Base-by-base conservation (phyloP, 2,329 filamentous ascomycete genomes). In the Talaromyces sp. region DNA sequence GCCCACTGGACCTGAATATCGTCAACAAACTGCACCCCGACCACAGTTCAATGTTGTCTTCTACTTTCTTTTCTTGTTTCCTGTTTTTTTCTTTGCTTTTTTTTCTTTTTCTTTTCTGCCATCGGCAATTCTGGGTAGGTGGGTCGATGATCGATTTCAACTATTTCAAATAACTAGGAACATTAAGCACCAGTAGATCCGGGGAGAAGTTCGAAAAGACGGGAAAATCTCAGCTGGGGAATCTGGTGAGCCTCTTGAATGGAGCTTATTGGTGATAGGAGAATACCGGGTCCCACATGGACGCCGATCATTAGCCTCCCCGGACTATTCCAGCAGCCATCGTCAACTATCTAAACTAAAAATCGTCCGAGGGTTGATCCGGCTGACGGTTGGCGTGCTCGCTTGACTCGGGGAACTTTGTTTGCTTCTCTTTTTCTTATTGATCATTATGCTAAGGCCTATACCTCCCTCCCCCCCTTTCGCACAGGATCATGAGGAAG, bases 261-360 rank as follows among this genome's bases (percentile, higher is more conserved):
- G 47, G 35, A 33, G 52, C 22, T 49, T 30, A 56, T 56, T 58
- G 56, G 56, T 24, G 46, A 29, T 42, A 33, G 13, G 19, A 22
- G 37, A 29, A 32, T 45, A 24, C 41, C 27, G 22, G 32, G n/a
- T 19, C 33, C 54, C 54, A 56, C 54, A 56, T 47, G 43, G 20
- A 36, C 22, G 50, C 29, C 39, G 54, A 56, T 56, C 54, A 44
- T 54, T 48, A 29, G 30, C 43, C 50, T 39, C 36, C 47, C 50
- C 47, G 50, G 47, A 54, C 49, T 35, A 24, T 39, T 20, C 10
- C 36, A 20, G 36, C 17, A 14, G 24, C 24, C 40, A 44, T 39
- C n/a, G 32, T 30, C 47, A 42, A 42, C 16, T 20, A 46, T 22
- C 6, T 32, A 37, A 36, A 49, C 30, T 45, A 35, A 46, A 41